phyloP scores from a whole-genome alignment of 2,329 filamentous ascomycete species.

The Teratosphaeria gauchensis region DNA sequence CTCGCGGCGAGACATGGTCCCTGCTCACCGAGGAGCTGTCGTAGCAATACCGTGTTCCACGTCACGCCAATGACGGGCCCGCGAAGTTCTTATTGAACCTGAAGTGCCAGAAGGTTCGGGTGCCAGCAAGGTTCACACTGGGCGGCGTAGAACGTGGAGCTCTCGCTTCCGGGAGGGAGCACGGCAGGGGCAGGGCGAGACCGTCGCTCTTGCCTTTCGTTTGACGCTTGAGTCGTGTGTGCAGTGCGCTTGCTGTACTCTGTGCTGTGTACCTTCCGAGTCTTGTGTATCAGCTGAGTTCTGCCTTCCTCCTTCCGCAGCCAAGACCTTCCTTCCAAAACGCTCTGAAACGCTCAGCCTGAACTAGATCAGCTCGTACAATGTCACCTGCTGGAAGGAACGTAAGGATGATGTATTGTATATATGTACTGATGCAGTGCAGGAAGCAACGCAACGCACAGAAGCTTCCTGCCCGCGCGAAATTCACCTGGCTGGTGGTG shows the following conservation, averaged over 20 bases:
- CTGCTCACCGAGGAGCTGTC: background rate
- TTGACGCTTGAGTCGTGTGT: background rate
- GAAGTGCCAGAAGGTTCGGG: background rate
- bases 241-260: background rate
- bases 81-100: too few species aligned
- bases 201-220: background rate
- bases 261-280: background rate
- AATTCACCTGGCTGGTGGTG: background rate
- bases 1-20: slow-evolving; percentile 21
- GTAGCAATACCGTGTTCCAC: background rate
- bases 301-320: background rate
- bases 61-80: background rate
- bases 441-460: too few species aligned
- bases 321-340: background rate
- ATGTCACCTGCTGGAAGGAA: background rate
- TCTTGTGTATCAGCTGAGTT: background rate
- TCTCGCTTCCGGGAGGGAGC: background rate
- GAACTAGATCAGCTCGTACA: background rate
- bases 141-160: background rate
- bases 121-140: background rate
- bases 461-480: too few species aligned
- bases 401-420: background rate
- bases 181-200: background rate
- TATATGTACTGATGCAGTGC: background rate
- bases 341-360: background rate